Base-by-base conservation (phyloP, 371 early-diverging fungal species). In the Saksenaea vasiformis region DNA sequence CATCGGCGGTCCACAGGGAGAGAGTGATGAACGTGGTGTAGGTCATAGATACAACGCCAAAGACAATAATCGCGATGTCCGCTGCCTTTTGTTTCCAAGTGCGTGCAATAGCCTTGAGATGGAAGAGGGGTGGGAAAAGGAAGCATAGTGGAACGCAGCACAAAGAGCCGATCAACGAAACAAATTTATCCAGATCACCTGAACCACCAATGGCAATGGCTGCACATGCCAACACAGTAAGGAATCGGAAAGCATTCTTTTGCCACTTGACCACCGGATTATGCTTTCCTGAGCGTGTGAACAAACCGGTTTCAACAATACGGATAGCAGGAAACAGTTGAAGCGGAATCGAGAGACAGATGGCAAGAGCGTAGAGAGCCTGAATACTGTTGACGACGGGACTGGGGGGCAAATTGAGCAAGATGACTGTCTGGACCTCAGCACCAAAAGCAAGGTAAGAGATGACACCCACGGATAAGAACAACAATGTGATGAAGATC, bases 261-360 rank as follows among this genome's bases (percentile, higher is more conserved):
- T 91, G 87, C 94, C 93, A 93, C 72, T 95, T 95, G 65, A 93
- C 89, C 31, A 82, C 55, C n/a, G 65, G 70, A 59, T 84, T 80
- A 56, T 78, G 69, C 62, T 90, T 90, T 38, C 91, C 91, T 2
- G 86, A 84, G 35, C 79, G 73, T 5, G 76, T 78, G 60, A 90
- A 88, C n/a, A 89, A 37, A 15, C 81, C 83, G 54, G 79, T 85
- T 67, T 95, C 96, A 58, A 90, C 79, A 72, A 95, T 95, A 68
- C 93, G 87, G 56, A 93, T 87, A 10, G 91, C 90, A 7, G 96
- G 95, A 78, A 93, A 95, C n/a, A 93, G 79, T 38, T 88, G 88
- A 13, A 95, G 75, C 3, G 96, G 95, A 62, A 93, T 93, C 3
- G 93, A 90, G 5, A 93, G 72, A 72, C 91, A 82, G 61, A 95